phyloP scores from a whole-genome alignment of 2,329 filamentous ascomycete genomes.

The Elsinoe fawcettii region DNA sequence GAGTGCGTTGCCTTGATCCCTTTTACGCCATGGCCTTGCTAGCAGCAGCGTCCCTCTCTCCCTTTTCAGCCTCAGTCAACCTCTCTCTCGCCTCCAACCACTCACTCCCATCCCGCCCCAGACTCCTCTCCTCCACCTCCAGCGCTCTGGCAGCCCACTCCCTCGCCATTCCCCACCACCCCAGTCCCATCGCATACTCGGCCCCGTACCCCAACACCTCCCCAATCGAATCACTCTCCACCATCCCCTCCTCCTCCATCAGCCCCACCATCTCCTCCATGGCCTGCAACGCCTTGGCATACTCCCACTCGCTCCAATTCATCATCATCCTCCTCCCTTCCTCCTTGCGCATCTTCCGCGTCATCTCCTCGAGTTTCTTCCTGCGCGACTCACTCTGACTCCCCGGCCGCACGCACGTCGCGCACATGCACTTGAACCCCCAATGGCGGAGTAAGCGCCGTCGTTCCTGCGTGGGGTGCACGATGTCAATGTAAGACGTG shows the following conservation, averaged over 20 bases:
- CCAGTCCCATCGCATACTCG: conserved; percentile 18
- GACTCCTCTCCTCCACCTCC: conserved; percentile 25
- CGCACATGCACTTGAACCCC: conserved; percentile 26
- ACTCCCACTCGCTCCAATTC: conserved; percentile 15
- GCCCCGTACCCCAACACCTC: conserved; percentile 20
- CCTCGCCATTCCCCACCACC: conserved; percentile 19
- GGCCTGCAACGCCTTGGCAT: conserved; percentile 13
- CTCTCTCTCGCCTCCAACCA: conserved; percentile 14
- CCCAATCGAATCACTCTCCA: conserved; percentile 21
- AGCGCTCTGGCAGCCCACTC: conserved; percentile 22
- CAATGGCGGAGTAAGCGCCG: conserved; percentile 22
- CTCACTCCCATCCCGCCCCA: conserved; percentile 20
- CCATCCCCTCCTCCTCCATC: conserved; percentile 21
- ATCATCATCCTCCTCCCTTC: conserved; percentile 13
- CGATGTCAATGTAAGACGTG: conserved; percentile 21
- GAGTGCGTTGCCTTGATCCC: not conserved
- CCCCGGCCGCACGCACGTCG: conserved; percentile 22
- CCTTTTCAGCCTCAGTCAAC: not conserved
- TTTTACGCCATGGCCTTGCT: not conserved
- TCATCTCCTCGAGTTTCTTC: conserved; percentile 14
- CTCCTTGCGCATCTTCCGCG: conserved; percentile 8
- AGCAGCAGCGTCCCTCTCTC: not conserved
- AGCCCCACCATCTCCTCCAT: conserved; percentile 19
- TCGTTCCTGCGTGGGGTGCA: conserved; percentile 16
- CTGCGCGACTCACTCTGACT: conserved; percentile 14